A percentile compares a stretch with the other conserved stretches of the same genome.
These are phyloP conservation scores for Sphaerosporella brunnea DNA, from an alignment of 495 filamentous ascomycete species.

Conservation along the genomic window DNA sequence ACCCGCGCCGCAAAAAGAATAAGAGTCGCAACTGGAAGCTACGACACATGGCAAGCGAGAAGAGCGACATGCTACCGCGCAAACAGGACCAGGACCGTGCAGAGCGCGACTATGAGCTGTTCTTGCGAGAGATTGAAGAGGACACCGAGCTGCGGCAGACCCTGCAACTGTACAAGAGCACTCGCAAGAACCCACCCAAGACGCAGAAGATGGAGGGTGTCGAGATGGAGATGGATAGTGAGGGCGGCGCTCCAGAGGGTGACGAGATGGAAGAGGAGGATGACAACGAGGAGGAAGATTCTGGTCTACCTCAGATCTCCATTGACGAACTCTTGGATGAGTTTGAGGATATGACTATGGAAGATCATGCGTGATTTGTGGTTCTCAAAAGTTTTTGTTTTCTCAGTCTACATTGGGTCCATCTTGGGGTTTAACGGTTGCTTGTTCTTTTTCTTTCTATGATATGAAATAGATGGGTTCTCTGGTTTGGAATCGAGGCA, in stretches of 20 bases:
- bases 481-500: no score
- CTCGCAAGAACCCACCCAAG: constrained; percentile 29
- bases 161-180: constrained; percentile 66
- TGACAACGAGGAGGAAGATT: constrained; percentile 43
- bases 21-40: constrained; percentile 78
- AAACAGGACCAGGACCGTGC: constrained; percentile 67
- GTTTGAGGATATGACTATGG: constrained; percentile 62
- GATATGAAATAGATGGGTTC: no score
- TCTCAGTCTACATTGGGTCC: background rate
- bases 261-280: constrained; percentile 40
- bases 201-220: constrained; percentile 31
- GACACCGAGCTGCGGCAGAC: constrained; percentile 73
- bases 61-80: constrained; percentile 59
- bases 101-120: constrained; percentile 89
- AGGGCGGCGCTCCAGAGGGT: constrained; percentile 24
- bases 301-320: constrained; percentile 50
- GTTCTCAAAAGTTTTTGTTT: background rate
- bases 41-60: constrained; percentile 78
- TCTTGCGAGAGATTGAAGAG: constrained; percentile 90
- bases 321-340: constrained; percentile 79
- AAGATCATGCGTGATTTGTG: constrained; percentile 27
- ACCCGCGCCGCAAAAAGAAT: constrained; percentile 64
- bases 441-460: no score
- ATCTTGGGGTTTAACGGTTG: no score
- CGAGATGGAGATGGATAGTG: constrained; percentile 19